These are phyloP conservation scores for Durotheca rogersii DNA, from an alignment of 495 filamentous ascomycete species.

Conservation along the genomic window DNA sequence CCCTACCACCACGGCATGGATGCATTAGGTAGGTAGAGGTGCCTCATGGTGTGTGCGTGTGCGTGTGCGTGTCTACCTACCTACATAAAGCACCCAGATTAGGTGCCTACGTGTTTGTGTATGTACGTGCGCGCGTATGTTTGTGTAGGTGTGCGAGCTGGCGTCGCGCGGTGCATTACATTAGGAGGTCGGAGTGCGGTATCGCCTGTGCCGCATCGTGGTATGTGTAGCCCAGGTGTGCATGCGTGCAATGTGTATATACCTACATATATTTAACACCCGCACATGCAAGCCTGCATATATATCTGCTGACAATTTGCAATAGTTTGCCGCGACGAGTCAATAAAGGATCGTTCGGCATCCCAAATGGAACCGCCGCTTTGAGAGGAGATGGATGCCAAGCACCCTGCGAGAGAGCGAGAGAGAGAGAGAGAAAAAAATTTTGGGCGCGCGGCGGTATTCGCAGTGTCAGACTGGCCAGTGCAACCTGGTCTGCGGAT, in stretches of 20 bases:
- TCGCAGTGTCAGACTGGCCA: constrained; percentile 12
- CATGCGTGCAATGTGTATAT: background rate
- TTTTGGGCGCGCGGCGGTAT: constrained; percentile 13
- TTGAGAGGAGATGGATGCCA: constrained; percentile 29
- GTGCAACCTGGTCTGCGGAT: constrained; percentile 26
- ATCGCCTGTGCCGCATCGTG: no score
- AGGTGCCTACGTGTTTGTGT: background rate
- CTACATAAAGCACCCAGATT: background rate
- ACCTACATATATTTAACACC: background rate
- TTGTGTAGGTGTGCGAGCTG: constrained; percentile 3
- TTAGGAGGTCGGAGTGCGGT: no score
- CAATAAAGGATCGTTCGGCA: constrained; percentile 24
- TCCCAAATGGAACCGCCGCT: constrained; percentile 25
- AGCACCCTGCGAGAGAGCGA: no score
- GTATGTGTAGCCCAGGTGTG: background rate
- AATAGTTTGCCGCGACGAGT: constrained; percentile 30
- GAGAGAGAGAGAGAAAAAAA: constrained; percentile 10
- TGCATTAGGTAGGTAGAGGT: no score
- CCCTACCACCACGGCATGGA: constrained; percentile 11
- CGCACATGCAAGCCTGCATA: background rate
- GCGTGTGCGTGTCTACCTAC: no score
- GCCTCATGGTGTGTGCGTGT: no score
- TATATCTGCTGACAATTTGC: constrained; percentile 26
- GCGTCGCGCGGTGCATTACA: no score
- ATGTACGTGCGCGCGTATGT: constrained; percentile 4